Evolutionary conservation across 306 rosid species (phyloP).

Genomic region (Corylus americana): DNA sequence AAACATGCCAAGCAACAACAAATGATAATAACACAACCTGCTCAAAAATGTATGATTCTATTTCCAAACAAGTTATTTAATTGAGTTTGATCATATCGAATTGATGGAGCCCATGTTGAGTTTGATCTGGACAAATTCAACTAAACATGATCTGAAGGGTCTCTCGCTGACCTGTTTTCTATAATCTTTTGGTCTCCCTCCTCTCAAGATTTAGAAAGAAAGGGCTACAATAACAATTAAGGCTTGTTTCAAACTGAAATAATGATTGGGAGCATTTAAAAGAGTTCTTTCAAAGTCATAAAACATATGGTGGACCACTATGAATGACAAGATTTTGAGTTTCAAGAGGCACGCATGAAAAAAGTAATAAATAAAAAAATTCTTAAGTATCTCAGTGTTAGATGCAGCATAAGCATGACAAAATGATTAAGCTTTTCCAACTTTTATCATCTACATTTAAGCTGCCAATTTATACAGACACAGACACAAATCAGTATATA

Average conservation of each 20-base stretch:
- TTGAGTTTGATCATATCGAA: neutral
- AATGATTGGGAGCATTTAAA: neutral
- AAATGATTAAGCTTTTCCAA: conserved; percentile 9
- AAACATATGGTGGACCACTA: neutral
- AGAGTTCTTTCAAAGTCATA: too few relatives aligned
- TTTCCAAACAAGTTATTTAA: neutral
- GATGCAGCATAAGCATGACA: conserved; percentile 12
- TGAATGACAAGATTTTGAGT: neutral
- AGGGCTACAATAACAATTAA: neutral
- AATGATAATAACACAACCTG: neutral
- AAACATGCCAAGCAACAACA: neutral
- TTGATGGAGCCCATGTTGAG: neutral
- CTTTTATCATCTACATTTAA: conserved; percentile 8
- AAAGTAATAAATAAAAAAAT: conserved; percentile 6
- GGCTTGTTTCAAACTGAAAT: neutral
- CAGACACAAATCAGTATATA: neutral
- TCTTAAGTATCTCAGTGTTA: neutral
- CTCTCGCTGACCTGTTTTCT: neutral
- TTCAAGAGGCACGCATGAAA: neutral
- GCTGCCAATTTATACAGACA: neutral
- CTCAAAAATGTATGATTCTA: neutral
- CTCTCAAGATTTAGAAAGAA: neutral
- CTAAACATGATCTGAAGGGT: too few relatives aligned
- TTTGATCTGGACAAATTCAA: neutral
- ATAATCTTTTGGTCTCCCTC: neutral